phyloP scores from a whole-genome alignment of 208 protist genomes.

The Acanthamoeba lenticulata region DNA sequence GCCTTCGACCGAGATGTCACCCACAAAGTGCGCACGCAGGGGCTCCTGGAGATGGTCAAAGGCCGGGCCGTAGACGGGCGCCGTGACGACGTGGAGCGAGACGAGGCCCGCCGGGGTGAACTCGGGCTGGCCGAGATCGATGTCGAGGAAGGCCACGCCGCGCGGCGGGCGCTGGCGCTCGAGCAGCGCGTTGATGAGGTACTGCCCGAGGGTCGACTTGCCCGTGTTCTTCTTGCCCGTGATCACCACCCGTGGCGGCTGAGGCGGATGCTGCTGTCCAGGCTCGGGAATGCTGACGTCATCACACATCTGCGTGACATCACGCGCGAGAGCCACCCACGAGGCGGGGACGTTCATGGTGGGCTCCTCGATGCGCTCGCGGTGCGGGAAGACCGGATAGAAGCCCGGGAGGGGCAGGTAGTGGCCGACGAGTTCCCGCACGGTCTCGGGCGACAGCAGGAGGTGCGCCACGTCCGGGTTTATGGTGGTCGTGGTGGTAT shows the following conservation, averaged over 20 bases:
- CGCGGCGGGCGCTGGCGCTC: neutral
- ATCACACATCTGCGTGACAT: too few relatives aligned
- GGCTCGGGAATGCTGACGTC: too few relatives aligned
- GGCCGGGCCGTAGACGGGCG: neutral
- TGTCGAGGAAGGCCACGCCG: neutral
- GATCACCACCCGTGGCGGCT: neutral
- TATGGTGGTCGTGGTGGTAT: neutral
- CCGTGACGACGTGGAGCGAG: neutral
- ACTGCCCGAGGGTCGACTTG: slow-evolving; percentile 26
- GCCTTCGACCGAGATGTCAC: neutral
- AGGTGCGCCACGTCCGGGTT: neutral
- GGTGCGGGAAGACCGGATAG: neutral
- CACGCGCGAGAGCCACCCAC: too few relatives aligned
- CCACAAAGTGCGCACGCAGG: neutral
- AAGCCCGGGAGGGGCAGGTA: neutral
- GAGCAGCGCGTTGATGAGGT: slow-evolving; percentile 27
- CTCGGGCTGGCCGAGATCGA: slow-evolving; percentile 27
- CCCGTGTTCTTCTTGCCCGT: slow-evolving; percentile 26
- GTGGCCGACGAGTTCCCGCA: neutral
- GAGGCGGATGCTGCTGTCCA: neutral
- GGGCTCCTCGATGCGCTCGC: neutral
- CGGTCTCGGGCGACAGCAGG: neutral
- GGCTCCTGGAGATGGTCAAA: neutral
- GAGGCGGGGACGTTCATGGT: neutral
- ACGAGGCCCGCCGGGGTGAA: neutral